These are phyloP conservation scores for Cutaneotrichosporon arboriforme DNA, from an alignment of 1,284 basidiomycete genomes.

Conservation along the genomic window DNA sequence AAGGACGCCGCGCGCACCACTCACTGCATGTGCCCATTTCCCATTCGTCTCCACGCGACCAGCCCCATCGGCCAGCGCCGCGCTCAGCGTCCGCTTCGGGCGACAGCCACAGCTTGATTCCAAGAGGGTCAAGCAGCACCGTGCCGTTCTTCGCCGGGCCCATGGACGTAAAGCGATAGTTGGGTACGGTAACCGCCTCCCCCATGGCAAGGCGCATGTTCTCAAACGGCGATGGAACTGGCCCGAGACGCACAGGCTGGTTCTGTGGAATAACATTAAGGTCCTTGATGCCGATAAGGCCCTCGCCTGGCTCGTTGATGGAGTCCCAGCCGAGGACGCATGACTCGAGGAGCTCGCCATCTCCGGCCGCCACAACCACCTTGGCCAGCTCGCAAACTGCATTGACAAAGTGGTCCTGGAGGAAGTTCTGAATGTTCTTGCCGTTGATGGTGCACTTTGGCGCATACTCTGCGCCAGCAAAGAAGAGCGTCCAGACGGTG, in stretches of 20 bases:
- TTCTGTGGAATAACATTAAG: conserved; percentile 61
- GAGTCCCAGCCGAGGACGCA: conserved; percentile 96
- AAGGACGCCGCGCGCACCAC: conserved; percentile 17
- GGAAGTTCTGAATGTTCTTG: conserved; percentile 87
- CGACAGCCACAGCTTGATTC: conserved; percentile 66
- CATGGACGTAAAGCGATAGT: conserved; percentile 72
- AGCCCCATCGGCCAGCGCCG: conserved; percentile 62
- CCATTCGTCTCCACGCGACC: conserved; percentile 73
- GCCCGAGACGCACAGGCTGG: conserved; percentile 77
- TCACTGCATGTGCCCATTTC: conserved; percentile 66
- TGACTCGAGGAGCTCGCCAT: conserved; percentile 62
- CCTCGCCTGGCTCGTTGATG: conserved; percentile 90
- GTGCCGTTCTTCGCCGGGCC: conserved; percentile 71
- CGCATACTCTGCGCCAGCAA: conserved; percentile 81
- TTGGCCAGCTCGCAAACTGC: conserved; percentile 72
- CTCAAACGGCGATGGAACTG: conserved; percentile 78
- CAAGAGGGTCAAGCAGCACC: conserved; percentile 77
- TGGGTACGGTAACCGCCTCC: conserved; percentile 71
- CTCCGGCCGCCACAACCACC: conserved; percentile 65
- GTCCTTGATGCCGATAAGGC: conserved; percentile 70
- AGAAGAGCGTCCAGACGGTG: conserved; percentile 92
- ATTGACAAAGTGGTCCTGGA: conserved; percentile 77
- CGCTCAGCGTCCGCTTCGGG: conserved; percentile 49
- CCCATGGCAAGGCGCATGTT: conserved; percentile 85
- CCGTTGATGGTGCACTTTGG: conserved; percentile 89